Conservation (phyloP, 1,139 yeast genomes). For the Meyerozyma guilliermondii region DNA sequence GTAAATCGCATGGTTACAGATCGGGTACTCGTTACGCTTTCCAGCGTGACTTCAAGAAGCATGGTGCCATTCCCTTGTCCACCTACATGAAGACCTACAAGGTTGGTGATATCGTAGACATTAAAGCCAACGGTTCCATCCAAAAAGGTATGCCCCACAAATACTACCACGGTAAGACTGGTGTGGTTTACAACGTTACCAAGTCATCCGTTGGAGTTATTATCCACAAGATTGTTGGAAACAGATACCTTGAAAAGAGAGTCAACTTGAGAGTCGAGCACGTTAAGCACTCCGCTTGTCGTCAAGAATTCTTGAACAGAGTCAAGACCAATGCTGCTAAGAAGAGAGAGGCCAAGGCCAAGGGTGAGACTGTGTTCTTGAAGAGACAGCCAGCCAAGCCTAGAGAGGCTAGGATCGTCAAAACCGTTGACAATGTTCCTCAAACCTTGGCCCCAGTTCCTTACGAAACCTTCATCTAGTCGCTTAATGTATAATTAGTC, state of each 20-base stretch:
- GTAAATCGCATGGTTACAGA: constrained; percentile 6
- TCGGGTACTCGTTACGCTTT: constrained; percentile 8
- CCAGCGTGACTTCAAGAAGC: constrained; percentile 8
- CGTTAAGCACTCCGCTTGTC: constrained; percentile 8
- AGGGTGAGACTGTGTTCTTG: constrained; percentile 5
- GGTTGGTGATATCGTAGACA: constrained; percentile 9
- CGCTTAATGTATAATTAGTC: constrained; percentile 1
- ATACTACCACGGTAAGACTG: constrained; percentile 9
- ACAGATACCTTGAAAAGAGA: constrained; percentile 8
- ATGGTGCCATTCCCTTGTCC: constrained; percentile 6
- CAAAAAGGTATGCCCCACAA: constrained; percentile 9
- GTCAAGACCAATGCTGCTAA: constrained; percentile 7
- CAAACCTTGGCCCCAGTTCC: constrained; percentile 8
- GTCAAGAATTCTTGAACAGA: constrained; percentile 8
- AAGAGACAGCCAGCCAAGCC: constrained; percentile 8
- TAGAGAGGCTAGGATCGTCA: constrained; percentile 5
- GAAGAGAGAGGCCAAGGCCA: constrained; percentile 7
- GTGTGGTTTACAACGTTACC: constrained; percentile 8
- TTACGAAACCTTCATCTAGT: constrained; percentile 7
- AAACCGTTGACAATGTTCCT: constrained; percentile 6
- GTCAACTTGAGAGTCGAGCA: constrained; percentile 8
- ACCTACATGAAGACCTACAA: constrained; percentile 8
- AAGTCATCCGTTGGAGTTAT: constrained; percentile 8
- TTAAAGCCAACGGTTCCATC: constrained; percentile 8
- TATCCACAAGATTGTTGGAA: constrained; percentile 7